Evolutionary conservation across 306 rosid genomes (phyloP), one percentile per base, ranked within the genome.

Genomic region (Nissolia schottii): DNA sequence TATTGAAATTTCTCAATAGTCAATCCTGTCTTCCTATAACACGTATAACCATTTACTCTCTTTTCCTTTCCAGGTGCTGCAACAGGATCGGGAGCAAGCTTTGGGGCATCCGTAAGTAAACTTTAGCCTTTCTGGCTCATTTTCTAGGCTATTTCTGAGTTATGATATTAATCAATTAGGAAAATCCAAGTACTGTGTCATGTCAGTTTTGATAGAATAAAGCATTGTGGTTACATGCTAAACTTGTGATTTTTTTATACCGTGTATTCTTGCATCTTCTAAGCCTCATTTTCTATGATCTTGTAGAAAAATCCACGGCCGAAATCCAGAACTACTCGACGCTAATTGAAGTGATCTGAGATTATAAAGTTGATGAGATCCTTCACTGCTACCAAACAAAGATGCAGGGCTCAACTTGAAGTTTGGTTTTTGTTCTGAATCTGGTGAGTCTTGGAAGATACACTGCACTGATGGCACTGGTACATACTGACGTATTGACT

Each of bases 21-120:
- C n/a, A n/a, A 16, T 55, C 35, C 19, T 15, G 53, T 79, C 58
- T 22, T 79, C 48, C 53, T 12, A 64, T 37, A 41, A 58, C 50
- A 58, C 20, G n/a, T n/a, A n/a, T 66, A 54, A 57, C 65, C 61
- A 40, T 53, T 41, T 64, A 7, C 7, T 37, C n/a, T 29, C n/a
- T 28, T 64, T 51, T 55, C 35, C 49, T 77, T 15, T 31, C 50
- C 87, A 91, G 96, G 99, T 49, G 83, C 88, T 62, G 91, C 85
- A 31, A 75, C 90, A 48, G 96, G 93, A 60, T 87, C 92, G 23
- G 97, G 96, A 61, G 82, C 94, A 9, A 95, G 99, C 90, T 91
- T 95, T 76, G 98, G 98, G 43, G 76, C 84, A 64, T 73, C 88
- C 9, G 97, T 95, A 71, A 81, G 96, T 82, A 62, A 72, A 81